Percentiles rank a stretch among this genome's conserved stretches.
Conservation (phyloP, 805 yeast genomes). For the Cyberlindnera nakhonratchasimensis region DNA sequence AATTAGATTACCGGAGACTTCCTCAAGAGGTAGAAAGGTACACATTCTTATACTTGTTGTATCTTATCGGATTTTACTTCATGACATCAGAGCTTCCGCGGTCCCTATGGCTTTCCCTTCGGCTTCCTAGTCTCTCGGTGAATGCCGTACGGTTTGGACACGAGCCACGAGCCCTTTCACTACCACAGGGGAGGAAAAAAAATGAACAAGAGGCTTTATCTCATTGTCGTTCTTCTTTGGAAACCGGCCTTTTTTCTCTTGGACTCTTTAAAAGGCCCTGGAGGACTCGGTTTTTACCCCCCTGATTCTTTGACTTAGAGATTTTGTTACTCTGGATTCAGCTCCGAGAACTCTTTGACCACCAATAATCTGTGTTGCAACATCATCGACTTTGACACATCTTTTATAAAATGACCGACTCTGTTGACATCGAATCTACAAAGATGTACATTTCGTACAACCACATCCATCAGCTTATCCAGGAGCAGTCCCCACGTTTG, state of each 20-base stretch:
- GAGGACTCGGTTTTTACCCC: no score
- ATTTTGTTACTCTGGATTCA: neutral
- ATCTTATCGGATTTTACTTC: neutral
- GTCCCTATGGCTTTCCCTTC: neutral
- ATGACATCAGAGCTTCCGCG: neutral
- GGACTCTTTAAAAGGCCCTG: slow-evolving; percentile 1
- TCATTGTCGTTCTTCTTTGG: neutral
- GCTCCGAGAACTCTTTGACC: neutral
- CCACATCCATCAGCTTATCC: slow-evolving; percentile 74
- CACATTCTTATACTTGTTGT: neutral
- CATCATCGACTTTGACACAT: neutral
- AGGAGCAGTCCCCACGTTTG: slow-evolving; percentile 56
- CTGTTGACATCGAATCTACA: slow-evolving; percentile 22
- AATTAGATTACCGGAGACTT: no score
- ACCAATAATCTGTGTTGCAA: no score
- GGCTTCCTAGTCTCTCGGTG: slow-evolving; percentile 2
- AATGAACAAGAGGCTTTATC: slow-evolving; percentile 1
- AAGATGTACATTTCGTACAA: slow-evolving; percentile 78
- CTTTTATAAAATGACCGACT: slow-evolving; percentile 22
- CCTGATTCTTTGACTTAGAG: neutral
- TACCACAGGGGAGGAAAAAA: neutral
- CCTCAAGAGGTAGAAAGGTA: neutral
- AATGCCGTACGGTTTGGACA: slow-evolving; percentile 4
- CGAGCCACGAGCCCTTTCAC: no score
- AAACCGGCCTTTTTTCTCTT: neutral